Conservation (phyloP, 2,329 filamentous ascomycete species). For the Pseudocercospora pini-densiflorae region DNA sequence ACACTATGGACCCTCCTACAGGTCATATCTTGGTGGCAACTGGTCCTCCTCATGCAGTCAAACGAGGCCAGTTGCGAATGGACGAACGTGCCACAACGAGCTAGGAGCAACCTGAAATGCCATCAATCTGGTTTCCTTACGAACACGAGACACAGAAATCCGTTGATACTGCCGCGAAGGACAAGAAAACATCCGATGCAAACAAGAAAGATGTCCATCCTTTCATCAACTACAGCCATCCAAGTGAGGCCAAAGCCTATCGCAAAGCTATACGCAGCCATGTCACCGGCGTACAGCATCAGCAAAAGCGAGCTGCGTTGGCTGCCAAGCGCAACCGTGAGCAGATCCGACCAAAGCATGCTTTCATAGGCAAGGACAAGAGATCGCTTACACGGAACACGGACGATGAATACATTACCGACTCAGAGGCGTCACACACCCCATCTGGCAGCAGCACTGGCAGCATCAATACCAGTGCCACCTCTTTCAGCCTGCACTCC, state of each 20-base stretch:
- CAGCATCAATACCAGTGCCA: neutral
- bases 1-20: neutral
- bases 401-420: neutral
- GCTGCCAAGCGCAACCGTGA: neutral
- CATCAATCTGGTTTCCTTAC: neutral
- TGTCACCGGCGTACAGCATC: constrained; percentile 9
- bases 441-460: too few species aligned
- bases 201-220: neutral
- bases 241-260: neutral
- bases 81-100: too few species aligned
- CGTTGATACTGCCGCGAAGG: neutral
- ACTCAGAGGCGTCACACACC: too few species aligned
- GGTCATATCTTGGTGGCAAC: neutral
- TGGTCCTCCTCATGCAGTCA: neutral
- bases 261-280: constrained; percentile 3
- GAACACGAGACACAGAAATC: neutral
- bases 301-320: neutral
- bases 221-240: constrained; percentile 7
- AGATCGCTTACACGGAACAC: too few species aligned
- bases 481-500: neutral
- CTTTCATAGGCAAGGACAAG: neutral
- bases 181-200: neutral
- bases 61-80: too few species aligned
- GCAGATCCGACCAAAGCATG: neutral
- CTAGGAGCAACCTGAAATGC: neutral